phyloP scores from a whole-genome alignment of 345 rosid species.

The Eucalyptus marginata region DNA sequence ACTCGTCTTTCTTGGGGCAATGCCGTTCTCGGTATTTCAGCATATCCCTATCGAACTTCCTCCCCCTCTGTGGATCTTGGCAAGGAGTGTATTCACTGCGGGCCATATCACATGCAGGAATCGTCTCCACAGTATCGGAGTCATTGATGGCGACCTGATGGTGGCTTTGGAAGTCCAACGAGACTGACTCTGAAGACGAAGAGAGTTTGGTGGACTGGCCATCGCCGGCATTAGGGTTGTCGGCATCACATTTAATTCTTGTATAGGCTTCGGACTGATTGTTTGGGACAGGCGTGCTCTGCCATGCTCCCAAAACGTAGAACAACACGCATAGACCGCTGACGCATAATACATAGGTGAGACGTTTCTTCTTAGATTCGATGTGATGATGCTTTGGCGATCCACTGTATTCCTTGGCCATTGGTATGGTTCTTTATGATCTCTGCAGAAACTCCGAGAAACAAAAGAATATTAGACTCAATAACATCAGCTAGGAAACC shows the following conservation, averaged over 20 bases:
- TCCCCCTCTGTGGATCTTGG: conserved; percentile 58
- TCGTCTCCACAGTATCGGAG: conserved; percentile 12
- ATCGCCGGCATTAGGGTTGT: conserved; percentile 5
- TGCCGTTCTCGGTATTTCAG: conserved; percentile 88
- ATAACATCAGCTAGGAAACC: background rate
- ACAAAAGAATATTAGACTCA: background rate
- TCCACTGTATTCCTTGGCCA: conserved; percentile 56
- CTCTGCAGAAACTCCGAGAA: background rate
- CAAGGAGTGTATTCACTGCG: conserved; percentile 87
- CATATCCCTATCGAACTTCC: conserved; percentile 69
- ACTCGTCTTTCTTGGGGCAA: conserved; percentile 71
- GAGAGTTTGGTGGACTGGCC: background rate
- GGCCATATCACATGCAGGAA: conserved; percentile 66
- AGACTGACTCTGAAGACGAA: conserved; percentile 2
- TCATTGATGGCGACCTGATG: conserved; percentile 41
- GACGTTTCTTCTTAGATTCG: conserved; percentile 61
- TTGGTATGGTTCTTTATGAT: background rate
- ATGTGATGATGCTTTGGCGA: conserved; percentile 47
- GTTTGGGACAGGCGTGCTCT: conserved; percentile 22
- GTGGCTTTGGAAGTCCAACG: conserved; percentile 68
- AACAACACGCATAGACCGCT: conserved; percentile 79
- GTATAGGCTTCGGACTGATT: conserved; percentile 18
- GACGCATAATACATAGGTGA: conserved; percentile 66
- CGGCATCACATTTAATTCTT: conserved; percentile 26
- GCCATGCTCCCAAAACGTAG: conserved; percentile 86